Conservation (phyloP, 75 land plant species). For the Picea sitchensis region DNA sequence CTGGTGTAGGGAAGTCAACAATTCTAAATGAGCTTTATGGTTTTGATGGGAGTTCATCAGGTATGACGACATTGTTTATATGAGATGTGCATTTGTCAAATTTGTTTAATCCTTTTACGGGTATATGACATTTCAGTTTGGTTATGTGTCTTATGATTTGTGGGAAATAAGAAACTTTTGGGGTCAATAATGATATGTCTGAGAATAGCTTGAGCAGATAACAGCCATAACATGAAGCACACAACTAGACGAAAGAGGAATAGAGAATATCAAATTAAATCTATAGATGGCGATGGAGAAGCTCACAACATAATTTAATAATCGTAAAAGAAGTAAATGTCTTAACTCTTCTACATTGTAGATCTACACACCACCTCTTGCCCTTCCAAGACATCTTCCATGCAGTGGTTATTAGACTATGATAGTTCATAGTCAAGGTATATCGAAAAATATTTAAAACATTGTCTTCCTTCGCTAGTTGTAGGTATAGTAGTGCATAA, state of each 20-base stretch:
- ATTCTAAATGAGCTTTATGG: slow-evolving; percentile 96
- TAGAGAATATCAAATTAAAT: background rate
- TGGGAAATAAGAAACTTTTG: background rate
- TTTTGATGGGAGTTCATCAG: slow-evolving; percentile 66
- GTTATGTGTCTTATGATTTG: background rate
- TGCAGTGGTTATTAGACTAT: too few relatives aligned
- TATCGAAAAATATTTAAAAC: too few relatives aligned
- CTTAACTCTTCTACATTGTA: too few relatives aligned
- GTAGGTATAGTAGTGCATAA: too few relatives aligned
- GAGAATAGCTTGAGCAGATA: background rate
- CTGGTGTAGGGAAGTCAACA: slow-evolving; percentile 92
- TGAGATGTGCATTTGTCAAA: background rate
- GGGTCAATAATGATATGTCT: background rate
- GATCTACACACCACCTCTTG: too few relatives aligned
- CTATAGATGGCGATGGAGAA: background rate
- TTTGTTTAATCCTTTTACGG: background rate
- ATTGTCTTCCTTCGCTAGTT: too few relatives aligned
- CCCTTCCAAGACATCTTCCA: too few relatives aligned
- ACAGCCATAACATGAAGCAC: background rate
- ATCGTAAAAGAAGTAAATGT: too few relatives aligned
- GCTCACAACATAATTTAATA: too few relatives aligned
- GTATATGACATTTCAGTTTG: background rate
- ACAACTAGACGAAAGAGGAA: background rate
- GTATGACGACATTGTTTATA: slow-evolving; percentile 18
- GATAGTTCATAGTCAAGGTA: too few relatives aligned